Conservation (phyloP, 148 eudicot species). For the Rhododendron vialii region DNA sequence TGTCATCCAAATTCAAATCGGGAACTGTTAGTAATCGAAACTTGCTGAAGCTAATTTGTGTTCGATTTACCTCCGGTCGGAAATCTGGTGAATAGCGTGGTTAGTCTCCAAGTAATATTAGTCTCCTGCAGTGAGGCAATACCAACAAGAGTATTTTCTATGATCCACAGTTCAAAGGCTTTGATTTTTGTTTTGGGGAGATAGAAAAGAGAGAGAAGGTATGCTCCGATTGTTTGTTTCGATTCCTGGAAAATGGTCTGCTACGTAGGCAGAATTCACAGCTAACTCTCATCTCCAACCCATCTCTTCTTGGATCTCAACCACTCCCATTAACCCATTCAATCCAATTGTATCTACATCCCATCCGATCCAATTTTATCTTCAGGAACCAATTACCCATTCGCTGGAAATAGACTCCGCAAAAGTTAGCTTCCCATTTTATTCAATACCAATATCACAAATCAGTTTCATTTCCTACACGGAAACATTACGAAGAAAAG, state of each 20-base stretch:
- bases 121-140: not conserved
- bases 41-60: not conserved
- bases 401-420: not conserved
- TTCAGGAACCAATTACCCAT: not conserved
- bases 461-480: not conserved
- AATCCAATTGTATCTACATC: too few species aligned
- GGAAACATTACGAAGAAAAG: not conserved
- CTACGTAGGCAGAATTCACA: not conserved
- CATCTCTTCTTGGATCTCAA: too few species aligned
- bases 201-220: not conserved
- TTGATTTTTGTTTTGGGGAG: not conserved
- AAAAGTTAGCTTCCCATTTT: not conserved
- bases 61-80: not conserved
- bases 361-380: too few species aligned
- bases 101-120: not conserved
- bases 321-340: too few species aligned
- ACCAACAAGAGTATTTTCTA: not conserved
- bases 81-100: not conserved
- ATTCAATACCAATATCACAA: not conserved
- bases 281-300: not conserved
- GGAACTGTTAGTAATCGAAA: not conserved
- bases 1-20: not conserved
- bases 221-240: not conserved
- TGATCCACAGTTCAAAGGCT: not conserved
- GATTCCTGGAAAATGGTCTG: not conserved